Conservation (phyloP, 148 eudicot species). For the Amaranthus palmeri region DNA sequence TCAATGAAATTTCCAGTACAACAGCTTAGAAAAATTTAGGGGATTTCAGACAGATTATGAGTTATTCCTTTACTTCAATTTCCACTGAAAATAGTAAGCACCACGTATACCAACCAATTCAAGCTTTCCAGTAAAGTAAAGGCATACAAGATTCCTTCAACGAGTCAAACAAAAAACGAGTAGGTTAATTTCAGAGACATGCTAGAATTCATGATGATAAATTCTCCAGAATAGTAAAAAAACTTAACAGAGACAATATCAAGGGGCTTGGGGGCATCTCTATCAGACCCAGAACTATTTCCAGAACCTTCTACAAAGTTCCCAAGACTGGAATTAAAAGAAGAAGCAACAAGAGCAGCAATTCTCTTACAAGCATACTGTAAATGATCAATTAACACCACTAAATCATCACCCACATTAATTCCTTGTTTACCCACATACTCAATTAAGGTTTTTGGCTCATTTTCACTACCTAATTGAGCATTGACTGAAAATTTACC, state of each 20-base stretch:
- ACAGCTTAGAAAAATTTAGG: too few relatives aligned
- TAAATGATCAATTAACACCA: conserved; percentile 64
- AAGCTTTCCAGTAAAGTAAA: too few relatives aligned
- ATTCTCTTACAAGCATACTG: conserved; percentile 84
- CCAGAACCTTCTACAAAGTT: conserved; percentile 28
- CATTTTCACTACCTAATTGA: conserved; percentile 32
- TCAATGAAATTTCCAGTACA: too few relatives aligned
- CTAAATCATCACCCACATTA: conserved; percentile 77
- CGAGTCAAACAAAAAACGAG: too few relatives aligned
- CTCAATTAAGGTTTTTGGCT: conserved; percentile 53
- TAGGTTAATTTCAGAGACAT: too few relatives aligned
- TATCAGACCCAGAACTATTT: conserved; percentile 31
- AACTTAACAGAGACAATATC: conserved; percentile 72
- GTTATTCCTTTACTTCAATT: too few relatives aligned
- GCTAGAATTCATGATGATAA: too few relatives aligned
- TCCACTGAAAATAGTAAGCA: too few relatives aligned
- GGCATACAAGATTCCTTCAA: too few relatives aligned
- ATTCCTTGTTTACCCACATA: conserved; percentile 60
- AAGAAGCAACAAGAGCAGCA: conserved; percentile 88
- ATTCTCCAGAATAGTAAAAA: not conserved
- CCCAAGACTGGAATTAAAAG: conserved; percentile 48
- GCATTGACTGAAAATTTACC: conserved; percentile 38
- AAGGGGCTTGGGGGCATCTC: conserved; percentile 92
- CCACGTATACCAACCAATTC: too few relatives aligned
- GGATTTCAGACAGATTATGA: too few relatives aligned